Evolutionary conservation across 1,139 yeast genomes (phyloP), one percentile per base, ranked within the genome.

Genomic region (Pichia sp.): DNA sequence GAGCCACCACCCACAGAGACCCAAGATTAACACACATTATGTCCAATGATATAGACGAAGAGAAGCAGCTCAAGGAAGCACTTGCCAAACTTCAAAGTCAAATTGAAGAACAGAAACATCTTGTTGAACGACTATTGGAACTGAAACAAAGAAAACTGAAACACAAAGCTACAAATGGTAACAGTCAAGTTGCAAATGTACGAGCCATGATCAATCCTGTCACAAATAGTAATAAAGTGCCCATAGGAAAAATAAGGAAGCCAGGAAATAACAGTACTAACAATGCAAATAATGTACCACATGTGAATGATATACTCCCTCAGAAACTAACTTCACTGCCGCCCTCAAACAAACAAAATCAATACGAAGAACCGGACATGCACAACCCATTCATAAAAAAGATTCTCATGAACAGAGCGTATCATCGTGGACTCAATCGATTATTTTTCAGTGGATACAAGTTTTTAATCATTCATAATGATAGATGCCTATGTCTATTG

Each of bases 401-500:
- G 22, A 6, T 14, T 11, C 10, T 18, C 7, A 15, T 7, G 10
- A 32, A 8, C 14, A 25, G 27, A 15, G 16, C 18, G 16, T 15
- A 25, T 14, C 18, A 25, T 25, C 27, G 17, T 21, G 13, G 10
- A 12, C 8, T 7, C 15, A 74, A 72, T 44, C 51, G 74, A 31
- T 47, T 66, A 2, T 41, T 41, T 16, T 52, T 68, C 10, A 60
- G 57, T 22, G 63, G 62, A 5, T 57, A 47, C 24, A 50, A 50
- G 29, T 55, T 50, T 41, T 52, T 52, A 1, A 23, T 46, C 29
- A 47, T 40, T 25, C 49, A 41, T 40, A 47, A 38, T 32, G 48
- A 46, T 9, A 40, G 45, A 3, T 43, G 45, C 29, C 37, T 58
- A 23, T 46, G 48, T 1, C 39, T 55, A 3, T 47, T 55, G 2